phyloP scores from a whole-genome alignment of 2,329 filamentous ascomycete species.

The Diplocarpon mali region DNA sequence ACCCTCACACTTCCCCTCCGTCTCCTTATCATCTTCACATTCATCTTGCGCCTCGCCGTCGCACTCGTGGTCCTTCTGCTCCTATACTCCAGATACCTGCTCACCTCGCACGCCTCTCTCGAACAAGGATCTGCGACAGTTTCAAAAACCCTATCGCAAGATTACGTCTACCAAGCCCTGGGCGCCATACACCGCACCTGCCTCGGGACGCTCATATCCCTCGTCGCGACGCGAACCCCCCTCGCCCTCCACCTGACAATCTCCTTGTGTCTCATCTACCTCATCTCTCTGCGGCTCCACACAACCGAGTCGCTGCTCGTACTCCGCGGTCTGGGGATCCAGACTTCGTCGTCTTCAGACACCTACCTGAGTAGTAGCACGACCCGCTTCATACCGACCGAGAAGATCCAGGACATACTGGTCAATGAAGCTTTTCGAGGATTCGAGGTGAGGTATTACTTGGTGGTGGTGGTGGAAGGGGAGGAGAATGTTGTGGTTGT shows the following conservation, averaged over 20 bases:
- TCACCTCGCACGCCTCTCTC: slow-evolving; percentile 12
- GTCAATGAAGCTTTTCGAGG: slow-evolving; percentile 92
- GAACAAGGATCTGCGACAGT: slow-evolving; percentile 1
- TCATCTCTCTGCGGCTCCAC: slow-evolving; percentile 37
- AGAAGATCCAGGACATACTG: slow-evolving; percentile 83
- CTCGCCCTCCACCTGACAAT: slow-evolving; percentile 32
- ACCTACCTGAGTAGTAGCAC: slow-evolving; percentile 53
- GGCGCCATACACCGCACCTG: slow-evolving; percentile 21
- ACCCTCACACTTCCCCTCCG: slow-evolving; percentile 37
- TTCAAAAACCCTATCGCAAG: slow-evolving; percentile 9
- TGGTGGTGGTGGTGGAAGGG: slow-evolving; percentile 80
- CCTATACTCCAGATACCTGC: slow-evolving; percentile 38
- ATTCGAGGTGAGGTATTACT: slow-evolving; percentile 81
- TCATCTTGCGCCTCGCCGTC: slow-evolving; percentile 32
- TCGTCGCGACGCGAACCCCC: slow-evolving; percentile 29
- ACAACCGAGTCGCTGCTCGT: slow-evolving; percentile 77
- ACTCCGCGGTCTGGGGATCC: slow-evolving; percentile 78
- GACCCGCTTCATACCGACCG: slow-evolving; percentile 79
- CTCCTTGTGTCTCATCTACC: slow-evolving; percentile 32
- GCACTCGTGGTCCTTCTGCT: slow-evolving; percentile 35
- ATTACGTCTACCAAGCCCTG: slow-evolving; percentile 23
- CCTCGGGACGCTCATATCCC: slow-evolving; percentile 26
- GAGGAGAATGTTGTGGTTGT: slow-evolving; percentile 90
- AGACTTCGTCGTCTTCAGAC: slow-evolving; percentile 63
- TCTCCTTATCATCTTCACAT: slow-evolving; percentile 34